These are phyloP conservation scores for Lodderomyces margitis DNA, from an alignment of 1,139 yeast genomes.

Conservation along the genomic window DNA sequence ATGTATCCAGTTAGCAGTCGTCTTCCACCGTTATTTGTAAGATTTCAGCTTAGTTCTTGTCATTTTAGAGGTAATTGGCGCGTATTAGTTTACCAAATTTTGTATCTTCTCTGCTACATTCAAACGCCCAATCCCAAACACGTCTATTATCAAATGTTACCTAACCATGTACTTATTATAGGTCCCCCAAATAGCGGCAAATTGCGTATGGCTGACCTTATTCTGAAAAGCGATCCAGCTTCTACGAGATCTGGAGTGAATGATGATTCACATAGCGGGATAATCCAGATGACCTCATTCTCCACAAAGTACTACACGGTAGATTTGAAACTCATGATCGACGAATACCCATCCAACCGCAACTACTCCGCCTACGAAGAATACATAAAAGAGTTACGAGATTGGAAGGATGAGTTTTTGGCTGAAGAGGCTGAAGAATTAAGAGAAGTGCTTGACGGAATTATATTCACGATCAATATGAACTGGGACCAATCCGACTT, in stretches of 20 bases:
- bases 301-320: constrained; percentile 34
- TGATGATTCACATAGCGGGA: constrained; percentile 34
- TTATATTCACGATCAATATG: constrained; percentile 33
- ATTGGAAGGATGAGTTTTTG: constrained; percentile 33
- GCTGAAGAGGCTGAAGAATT: constrained; percentile 34
- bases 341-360: constrained; percentile 35
- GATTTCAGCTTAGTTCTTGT: too few relatives aligned
- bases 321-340: constrained; percentile 32
- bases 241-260: constrained; percentile 8
- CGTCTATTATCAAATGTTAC: constrained; percentile 19
- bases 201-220: constrained; percentile 25
- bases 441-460: constrained; percentile 38
- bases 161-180: constrained; percentile 37
- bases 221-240: constrained; percentile 13
- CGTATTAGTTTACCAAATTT: too few relatives aligned
- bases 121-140: neutral
- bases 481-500: constrained; percentile 17
- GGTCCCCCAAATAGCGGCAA: constrained; percentile 43
- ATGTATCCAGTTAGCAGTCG: too few relatives aligned
- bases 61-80: too few relatives aligned
- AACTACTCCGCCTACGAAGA: constrained; percentile 7
- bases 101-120: neutral
- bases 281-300: constrained; percentile 28
- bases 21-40: too few relatives aligned
- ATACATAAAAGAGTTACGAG: constrained; percentile 18